Conservation (phyloP, 1,284 basidiomycete species). For the Leccinum solheimii region DNA sequence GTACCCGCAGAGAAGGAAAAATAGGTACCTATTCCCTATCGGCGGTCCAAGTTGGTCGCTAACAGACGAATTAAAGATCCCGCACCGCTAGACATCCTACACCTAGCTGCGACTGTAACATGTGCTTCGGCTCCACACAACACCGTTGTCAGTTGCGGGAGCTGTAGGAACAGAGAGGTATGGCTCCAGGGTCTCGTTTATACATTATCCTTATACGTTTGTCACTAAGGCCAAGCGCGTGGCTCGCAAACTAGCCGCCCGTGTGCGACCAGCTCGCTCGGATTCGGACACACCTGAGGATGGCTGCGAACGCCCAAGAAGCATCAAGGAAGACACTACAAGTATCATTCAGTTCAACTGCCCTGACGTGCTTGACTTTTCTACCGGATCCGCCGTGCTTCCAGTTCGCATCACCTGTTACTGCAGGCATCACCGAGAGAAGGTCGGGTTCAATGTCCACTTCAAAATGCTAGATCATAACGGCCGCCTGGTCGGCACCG, state of each 20-base stretch:
- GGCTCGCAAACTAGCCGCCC: conserved; percentile 80
- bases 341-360: conserved; percentile 97
- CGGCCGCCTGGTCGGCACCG: conserved; percentile 82
- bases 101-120: conserved; percentile 65
- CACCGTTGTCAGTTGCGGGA: conserved; percentile 78
- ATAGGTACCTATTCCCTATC: conserved; percentile 52
- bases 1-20: conserved; percentile 84
- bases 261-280: conserved; percentile 73
- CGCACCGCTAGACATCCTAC: conserved; percentile 66
- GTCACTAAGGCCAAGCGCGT: conserved; percentile 74
- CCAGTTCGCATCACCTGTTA: conserved; percentile 98
- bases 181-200: conserved; percentile 23
- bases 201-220: conserved; percentile 10
- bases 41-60: conserved; percentile 17
- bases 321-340: conserved; percentile 68
- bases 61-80: conserved; percentile 52
- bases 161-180: conserved; percentile 84
- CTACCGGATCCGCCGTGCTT: conserved; percentile 82
- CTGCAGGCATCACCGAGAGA: conserved; percentile 98
- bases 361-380: conserved; percentile 88
- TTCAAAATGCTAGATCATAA: conserved; percentile 84
- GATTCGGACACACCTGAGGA: conserved; percentile 72
- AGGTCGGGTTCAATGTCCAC: conserved; percentile 92
- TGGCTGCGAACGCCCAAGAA: conserved; percentile 41
- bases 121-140: conserved; percentile 79